Percentiles rank a stretch among this genome's conserved stretches.
Conservation (phyloP, 768 basidiomycete species). For the Butyriboletus loyo region DNA sequence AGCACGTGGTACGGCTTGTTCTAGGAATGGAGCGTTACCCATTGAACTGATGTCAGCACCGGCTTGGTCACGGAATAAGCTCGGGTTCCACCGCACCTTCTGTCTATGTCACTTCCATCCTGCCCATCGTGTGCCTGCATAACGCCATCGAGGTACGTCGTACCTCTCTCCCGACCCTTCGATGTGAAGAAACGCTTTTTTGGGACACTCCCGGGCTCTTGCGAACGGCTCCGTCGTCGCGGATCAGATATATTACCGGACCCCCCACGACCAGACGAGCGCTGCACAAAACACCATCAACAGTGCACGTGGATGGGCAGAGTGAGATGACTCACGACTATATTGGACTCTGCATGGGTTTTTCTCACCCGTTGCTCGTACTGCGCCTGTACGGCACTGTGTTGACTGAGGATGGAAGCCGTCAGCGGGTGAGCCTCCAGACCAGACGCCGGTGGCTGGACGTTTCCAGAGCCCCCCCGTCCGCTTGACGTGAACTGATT, state of each 20-base stretch:
- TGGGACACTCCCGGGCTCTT: neutral
- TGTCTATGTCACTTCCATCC: neutral
- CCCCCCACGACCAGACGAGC: slow-evolving; percentile 27
- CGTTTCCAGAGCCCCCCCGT: slow-evolving; percentile 26
- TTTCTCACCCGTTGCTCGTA: slow-evolving; percentile 18
- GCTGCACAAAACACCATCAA: slow-evolving; percentile 7
- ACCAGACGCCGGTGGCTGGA: slow-evolving; percentile 5
- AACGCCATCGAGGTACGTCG: neutral
- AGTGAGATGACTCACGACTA: slow-evolving; percentile 13
- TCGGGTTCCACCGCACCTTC: slow-evolving; percentile 1
- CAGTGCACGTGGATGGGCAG: neutral
- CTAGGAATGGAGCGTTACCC: neutral
- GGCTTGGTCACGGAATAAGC: neutral
- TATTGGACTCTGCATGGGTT: slow-evolving; percentile 12
- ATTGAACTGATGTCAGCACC: neutral
- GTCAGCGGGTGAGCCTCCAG: slow-evolving; percentile 21
- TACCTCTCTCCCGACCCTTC: slow-evolving; percentile 11
- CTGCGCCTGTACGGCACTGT: slow-evolving; percentile 10
- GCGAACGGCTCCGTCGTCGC: slow-evolving; percentile 9
- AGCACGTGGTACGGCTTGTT: slow-evolving; percentile 9
- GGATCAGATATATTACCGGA: slow-evolving; percentile 23
- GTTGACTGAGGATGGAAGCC: slow-evolving; percentile 21
- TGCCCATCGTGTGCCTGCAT: neutral
- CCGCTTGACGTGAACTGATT: slow-evolving; percentile 22
- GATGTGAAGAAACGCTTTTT: slow-evolving; percentile 11